Percentiles rank a stretch among this genome's conserved stretches.
These are phyloP conservation scores for Zoysia japonica DNA, from an alignment of 176 grass and related monocot genomes.

Conservation along the genomic window DNA sequence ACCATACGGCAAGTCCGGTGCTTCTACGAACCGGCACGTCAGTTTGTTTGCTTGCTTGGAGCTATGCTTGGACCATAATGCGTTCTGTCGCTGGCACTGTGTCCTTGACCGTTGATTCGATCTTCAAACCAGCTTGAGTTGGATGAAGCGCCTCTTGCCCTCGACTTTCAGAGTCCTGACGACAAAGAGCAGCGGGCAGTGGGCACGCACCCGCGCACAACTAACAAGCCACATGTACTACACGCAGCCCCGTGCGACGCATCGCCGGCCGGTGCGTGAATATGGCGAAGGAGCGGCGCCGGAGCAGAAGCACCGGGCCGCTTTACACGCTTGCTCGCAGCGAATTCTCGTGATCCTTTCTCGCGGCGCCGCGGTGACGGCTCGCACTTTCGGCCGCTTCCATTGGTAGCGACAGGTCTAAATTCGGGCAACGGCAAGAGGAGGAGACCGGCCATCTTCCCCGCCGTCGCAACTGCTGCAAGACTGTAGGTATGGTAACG, in stretches of 20 bases:
- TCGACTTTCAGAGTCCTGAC: background rate
- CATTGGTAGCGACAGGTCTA: constrained; percentile 16
- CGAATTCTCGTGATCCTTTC: background rate
- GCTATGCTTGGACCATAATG: background rate
- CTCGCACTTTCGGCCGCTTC: constrained; percentile 22
- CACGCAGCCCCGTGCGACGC: background rate
- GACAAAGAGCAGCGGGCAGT: background rate
- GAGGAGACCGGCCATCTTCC: background rate
- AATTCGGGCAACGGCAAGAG: background rate
- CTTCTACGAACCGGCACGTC: no score
- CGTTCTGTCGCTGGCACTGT: no score
- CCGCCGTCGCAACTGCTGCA: constrained; percentile 28
- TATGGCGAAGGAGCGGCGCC: background rate
- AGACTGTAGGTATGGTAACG: constrained; percentile 6
- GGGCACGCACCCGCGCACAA: no score
- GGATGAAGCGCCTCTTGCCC: background rate
- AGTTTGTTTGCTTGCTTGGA: background rate
- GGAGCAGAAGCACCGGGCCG: background rate
- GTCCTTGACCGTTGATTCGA: no score
- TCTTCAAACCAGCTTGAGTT: no score
- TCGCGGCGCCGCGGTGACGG: background rate
- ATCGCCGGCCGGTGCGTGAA: background rate
- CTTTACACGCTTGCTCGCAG: background rate
- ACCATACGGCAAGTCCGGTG: background rate
- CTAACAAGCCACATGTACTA: background rate